Evolutionary conservation across 139 green algal species (phyloP).

Genomic region (Axilococcus clingmanii): DNA sequence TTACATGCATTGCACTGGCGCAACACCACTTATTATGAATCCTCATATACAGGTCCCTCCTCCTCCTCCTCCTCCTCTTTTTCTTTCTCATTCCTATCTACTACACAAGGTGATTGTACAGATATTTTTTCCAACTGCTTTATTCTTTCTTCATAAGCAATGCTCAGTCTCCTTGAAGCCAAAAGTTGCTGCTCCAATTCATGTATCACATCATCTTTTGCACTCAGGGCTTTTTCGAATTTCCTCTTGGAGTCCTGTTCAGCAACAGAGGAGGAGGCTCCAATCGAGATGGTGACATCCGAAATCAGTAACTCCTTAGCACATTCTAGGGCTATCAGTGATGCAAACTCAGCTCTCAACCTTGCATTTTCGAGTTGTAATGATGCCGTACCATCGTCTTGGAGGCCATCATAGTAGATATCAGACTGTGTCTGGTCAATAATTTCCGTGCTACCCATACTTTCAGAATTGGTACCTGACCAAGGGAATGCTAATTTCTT

Average conservation of each 20-base stretch:
- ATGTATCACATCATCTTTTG: conserved; percentile 40
- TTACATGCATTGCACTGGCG: conserved; percentile 4
- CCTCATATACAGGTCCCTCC: background rate
- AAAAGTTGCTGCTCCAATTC: conserved; percentile 11
- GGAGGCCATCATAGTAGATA: background rate
- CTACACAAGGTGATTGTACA: background rate
- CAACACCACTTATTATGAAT: background rate
- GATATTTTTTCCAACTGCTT: background rate
- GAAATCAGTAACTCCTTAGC: background rate
- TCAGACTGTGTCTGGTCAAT: background rate
- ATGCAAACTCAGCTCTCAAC: background rate
- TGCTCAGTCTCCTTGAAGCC: conserved; percentile 24
- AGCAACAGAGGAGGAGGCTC: background rate
- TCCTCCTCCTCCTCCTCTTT: background rate
- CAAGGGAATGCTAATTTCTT: background rate
- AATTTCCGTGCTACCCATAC: background rate
- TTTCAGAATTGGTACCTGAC: background rate
- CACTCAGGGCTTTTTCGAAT: conserved; percentile 38
- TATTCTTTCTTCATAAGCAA: conserved; percentile 17
- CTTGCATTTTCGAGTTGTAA: background rate
- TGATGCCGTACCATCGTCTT: background rate
- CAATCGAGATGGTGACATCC: background rate
- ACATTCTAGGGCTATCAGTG: background rate
- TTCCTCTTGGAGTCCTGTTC: conserved; percentile 2
- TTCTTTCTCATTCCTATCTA: background rate